Evolutionary conservation across 345 rosid species (phyloP).

Genomic region (Boechera retrofracta): DNA sequence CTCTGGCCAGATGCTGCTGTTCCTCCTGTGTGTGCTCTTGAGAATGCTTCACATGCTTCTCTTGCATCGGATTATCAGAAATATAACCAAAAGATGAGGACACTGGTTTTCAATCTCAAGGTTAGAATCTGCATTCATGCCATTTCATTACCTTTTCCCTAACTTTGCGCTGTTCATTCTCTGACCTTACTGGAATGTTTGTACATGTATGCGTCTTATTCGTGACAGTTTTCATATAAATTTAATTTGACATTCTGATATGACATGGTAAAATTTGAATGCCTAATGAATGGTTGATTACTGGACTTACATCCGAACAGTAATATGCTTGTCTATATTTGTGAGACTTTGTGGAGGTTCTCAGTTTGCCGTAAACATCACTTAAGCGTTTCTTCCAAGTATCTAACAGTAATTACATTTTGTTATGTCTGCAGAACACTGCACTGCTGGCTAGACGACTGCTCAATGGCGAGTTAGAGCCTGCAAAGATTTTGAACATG

Average conservation of each 20-base stretch:
- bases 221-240: slow-evolving; percentile 3
- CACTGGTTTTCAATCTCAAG: slow-evolving; percentile 85
- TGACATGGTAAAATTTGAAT: slow-evolving; percentile 16
- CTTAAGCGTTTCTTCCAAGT: background rate
- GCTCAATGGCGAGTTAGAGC: slow-evolving; percentile 79
- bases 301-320: slow-evolving; percentile 1
- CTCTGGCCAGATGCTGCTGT: slow-evolving; percentile 93
- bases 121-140: slow-evolving; percentile 48
- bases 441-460: slow-evolving; percentile 71
- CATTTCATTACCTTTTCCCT: slow-evolving; percentile 4
- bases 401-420: background rate
- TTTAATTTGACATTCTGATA: slow-evolving; percentile 13
- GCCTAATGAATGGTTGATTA: slow-evolving; percentile 9
- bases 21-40: slow-evolving; percentile 76
- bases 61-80: slow-evolving; percentile 79
- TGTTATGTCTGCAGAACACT: slow-evolving; percentile 54
- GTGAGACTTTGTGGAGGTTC: slow-evolving; percentile 7
- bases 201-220: slow-evolving; percentile 18
- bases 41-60: slow-evolving; percentile 77
- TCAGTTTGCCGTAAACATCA: background rate
- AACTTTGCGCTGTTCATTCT: slow-evolving; percentile 1
- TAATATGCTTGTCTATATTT: slow-evolving; percentile 3
- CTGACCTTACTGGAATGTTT: background rate
- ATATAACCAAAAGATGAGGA: slow-evolving; percentile 88
- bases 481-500: slow-evolving; percentile 86